Conservation (phyloP, 2,329 filamentous ascomycete species). For the Parastagonospora avenae region DNA sequence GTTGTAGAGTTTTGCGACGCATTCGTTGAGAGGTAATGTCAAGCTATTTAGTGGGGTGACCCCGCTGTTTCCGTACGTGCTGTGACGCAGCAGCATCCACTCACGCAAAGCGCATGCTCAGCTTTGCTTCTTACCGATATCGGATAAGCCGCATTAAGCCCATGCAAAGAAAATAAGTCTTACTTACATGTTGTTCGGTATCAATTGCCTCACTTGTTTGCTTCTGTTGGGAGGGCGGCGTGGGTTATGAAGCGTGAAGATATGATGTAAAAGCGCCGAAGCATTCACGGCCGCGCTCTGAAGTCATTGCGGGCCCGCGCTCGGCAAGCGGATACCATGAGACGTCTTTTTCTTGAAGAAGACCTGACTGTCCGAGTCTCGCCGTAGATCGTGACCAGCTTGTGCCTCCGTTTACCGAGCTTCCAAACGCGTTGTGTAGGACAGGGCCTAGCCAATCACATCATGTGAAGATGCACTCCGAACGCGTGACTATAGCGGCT, state of each 20-base stretch:
- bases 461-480: slow-evolving; percentile 19
- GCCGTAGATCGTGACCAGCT: slow-evolving; percentile 30
- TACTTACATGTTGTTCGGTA: slow-evolving; percentile 10
- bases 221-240: slow-evolving; percentile 33
- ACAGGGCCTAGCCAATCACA: slow-evolving; percentile 30
- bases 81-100: slow-evolving; percentile 4
- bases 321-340: slow-evolving; percentile 26
- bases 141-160: not conserved
- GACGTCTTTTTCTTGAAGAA: slow-evolving; percentile 12
- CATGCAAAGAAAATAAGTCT: slow-evolving; percentile 1
- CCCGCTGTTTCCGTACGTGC: slow-evolving; percentile 4
- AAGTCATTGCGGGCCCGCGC: slow-evolving; percentile 39
- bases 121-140: not conserved
- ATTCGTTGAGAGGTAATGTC: slow-evolving; percentile 1
- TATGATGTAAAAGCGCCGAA: slow-evolving; percentile 13
- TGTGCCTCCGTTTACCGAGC: slow-evolving; percentile 32
- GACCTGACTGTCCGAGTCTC: slow-evolving; percentile 37
- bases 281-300: slow-evolving; percentile 45
- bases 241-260: slow-evolving; percentile 8
- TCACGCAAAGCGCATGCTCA: not conserved
- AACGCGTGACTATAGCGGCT: slow-evolving; percentile 21
- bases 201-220: slow-evolving; percentile 9
- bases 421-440: slow-evolving; percentile 6
- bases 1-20: slow-evolving; percentile 3
- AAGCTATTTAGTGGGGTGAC: slow-evolving; percentile 5